Conservation (phyloP, 1,139 yeast genomes). For the Komagataea norvegica region DNA sequence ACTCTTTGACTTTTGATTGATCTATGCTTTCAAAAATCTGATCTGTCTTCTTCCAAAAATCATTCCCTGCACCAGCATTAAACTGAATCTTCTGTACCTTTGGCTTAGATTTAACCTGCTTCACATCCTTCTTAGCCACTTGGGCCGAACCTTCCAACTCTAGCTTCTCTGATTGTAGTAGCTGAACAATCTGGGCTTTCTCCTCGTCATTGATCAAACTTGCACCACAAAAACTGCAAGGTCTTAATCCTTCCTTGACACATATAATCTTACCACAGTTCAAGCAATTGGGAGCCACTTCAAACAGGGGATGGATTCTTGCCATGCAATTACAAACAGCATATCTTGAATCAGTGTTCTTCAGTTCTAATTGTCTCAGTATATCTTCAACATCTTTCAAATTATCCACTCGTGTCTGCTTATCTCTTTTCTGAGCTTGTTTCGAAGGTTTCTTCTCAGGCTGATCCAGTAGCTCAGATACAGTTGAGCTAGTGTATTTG, state of each 20-base stretch:
- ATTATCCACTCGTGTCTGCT: constrained; percentile 51
- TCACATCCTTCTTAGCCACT: constrained; percentile 3
- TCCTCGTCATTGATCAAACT: constrained; percentile 61
- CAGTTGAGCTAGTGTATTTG: constrained; percentile 22
- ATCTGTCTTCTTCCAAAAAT: constrained; percentile 66
- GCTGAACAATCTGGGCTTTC: constrained; percentile 48
- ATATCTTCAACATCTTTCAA: constrained; percentile 47
- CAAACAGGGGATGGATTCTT: constrained; percentile 80
- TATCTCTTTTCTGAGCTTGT: constrained; percentile 36
- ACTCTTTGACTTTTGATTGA: constrained; percentile 30
- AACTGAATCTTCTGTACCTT: constrained; percentile 35
- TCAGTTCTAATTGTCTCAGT: constrained; percentile 35
- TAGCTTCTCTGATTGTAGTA: constrained; percentile 47
- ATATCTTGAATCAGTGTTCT: constrained; percentile 26
- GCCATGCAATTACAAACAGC: constrained; percentile 74
- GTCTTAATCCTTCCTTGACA: constrained; percentile 78
- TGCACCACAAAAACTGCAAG: constrained; percentile 78
- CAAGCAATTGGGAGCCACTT: constrained; percentile 87
- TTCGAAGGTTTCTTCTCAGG: constrained; percentile 24
- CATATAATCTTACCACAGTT: constrained; percentile 95
- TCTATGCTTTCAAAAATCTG: constrained; percentile 51
- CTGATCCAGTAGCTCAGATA: constrained; percentile 35
- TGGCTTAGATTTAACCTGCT: constrained; percentile 13
- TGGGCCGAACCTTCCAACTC: constrained; percentile 29
- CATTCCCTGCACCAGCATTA: constrained; percentile 54